phyloP scores from a whole-genome alignment of 2,329 filamentous ascomycete species.

The Penicillium janthinellum region DNA sequence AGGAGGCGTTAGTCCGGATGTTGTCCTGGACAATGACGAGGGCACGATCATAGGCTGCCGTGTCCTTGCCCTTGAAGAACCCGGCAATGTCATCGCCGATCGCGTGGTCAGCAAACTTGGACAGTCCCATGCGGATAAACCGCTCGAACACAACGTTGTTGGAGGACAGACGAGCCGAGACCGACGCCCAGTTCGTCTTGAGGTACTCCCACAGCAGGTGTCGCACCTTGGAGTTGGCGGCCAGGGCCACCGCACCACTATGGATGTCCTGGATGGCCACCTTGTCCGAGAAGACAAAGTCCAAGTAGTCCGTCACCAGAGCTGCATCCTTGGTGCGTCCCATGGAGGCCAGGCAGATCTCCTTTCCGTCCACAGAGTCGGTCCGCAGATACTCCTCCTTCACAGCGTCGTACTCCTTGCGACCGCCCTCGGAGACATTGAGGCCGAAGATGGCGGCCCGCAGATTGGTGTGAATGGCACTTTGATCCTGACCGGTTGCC shows the following conservation, averaged over 20 bases:
- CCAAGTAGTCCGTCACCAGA: constrained; percentile 67
- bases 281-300: constrained; percentile 79
- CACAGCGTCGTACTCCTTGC: constrained; percentile 70
- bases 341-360: constrained; percentile 76
- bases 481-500: constrained; percentile 64
- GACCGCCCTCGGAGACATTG: constrained; percentile 71
- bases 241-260: constrained; percentile 71
- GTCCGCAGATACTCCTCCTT: constrained; percentile 84
- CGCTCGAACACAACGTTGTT: constrained; percentile 90
- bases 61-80: constrained; percentile 89
- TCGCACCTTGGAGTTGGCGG: constrained; percentile 73
- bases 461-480: constrained; percentile 77
- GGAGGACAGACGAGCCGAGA: constrained; percentile 69
- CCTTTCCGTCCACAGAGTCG: constrained; percentile 85
- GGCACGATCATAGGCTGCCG: constrained; percentile 80
- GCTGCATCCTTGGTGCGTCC: constrained; percentile 70
- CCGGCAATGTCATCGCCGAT: constrained; percentile 73
- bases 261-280: constrained; percentile 88
- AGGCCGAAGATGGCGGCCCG: constrained; percentile 79
- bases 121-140: constrained; percentile 76
- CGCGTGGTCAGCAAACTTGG: constrained; percentile 72
- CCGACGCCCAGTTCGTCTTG: constrained; percentile 76
- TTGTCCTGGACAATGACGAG: constrained; percentile 83
- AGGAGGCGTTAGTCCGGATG: constrained; percentile 79
- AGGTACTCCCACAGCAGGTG: constrained; percentile 80